Percentiles rank a stretch among this genome's conserved stretches.
phyloP scores from a whole-genome alignment of 2,329 filamentous ascomycete species.

The Aureobasidium leucospermi region DNA sequence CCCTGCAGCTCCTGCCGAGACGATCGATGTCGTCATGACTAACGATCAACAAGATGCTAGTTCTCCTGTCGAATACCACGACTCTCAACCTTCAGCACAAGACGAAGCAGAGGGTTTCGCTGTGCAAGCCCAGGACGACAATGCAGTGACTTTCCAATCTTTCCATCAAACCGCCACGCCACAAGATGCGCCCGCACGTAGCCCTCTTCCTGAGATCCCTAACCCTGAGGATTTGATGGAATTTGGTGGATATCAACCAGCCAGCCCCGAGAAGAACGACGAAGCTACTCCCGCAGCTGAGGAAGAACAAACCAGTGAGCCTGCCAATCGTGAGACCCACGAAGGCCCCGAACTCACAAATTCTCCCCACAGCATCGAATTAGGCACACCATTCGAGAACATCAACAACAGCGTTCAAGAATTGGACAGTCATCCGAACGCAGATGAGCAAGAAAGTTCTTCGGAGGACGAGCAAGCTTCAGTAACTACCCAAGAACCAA shows the following conservation, averaged over 20 bases:
- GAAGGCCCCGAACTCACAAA: background rate
- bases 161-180: background rate
- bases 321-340: background rate
- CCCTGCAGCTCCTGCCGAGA: background rate
- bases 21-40: conserved; percentile 14
- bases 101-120: background rate
- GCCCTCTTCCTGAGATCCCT: conserved; percentile 1
- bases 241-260: conserved; percentile 9
- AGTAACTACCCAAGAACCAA: background rate
- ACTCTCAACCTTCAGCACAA: background rate
- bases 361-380: background rate
- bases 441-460: background rate
- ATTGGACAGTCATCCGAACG: background rate
- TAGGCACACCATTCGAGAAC: background rate
- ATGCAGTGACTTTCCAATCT: background rate
- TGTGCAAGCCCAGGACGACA: background rate
- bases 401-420: background rate
- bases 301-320: background rate
- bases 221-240: conserved; percentile 8
- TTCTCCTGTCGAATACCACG: background rate
- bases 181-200: background rate
- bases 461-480: background rate
- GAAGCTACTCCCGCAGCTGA: background rate
- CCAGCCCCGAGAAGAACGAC: background rate
- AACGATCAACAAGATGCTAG: background rate